Evolutionary conservation across 2,329 filamentous ascomycete genomes (phyloP), one percentile per base, ranked within the genome.

Genomic region (Fusarium redolens): DNA sequence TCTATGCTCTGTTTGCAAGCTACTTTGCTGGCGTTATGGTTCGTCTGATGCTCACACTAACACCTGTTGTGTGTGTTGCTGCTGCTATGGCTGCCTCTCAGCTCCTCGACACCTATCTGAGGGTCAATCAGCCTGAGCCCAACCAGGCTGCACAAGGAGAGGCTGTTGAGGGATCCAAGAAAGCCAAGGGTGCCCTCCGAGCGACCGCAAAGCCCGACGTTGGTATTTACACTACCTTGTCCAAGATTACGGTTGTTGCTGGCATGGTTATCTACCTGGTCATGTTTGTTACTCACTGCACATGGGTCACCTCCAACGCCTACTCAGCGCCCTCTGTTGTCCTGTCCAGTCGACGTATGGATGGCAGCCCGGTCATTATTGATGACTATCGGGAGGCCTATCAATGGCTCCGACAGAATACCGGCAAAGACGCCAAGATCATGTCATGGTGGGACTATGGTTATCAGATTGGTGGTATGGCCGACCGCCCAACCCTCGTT

Each of bases 361-460:
- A 99, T 80, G 96, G 97, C 71, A 96, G 92, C 81, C 96, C 98
- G 81, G 95, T 97, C 84, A 99, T 99, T 81, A 99, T 99, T 79
- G 96, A 99, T 80, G 96, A 99, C 83, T 99, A 99, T 86, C 93
- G 96, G 80, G 96, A 99, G 88, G 96, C 96, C 4, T 99, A 99
- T 85, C 97, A 99, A 85, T 99, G 96, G 96, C 91, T 99, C 55
- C 93, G 96, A 72, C 96, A 99, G 84, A 99, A 99, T 86, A 99
- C 97, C 14, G 89, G 92, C 68, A 90, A 96, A 75, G 93, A 98
- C 78, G 95, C 97, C 80, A 99, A 98, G 89, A 93, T 99, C 81
- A 98, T 98, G 96, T 96, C 95, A 3, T 99, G 96, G 96, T 99
- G 96, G 96, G 96, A 99, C 82, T 99, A 99, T 79, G 96, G 96